Evolutionary conservation across 1,284 basidiomycete genomes (phyloP), one percentile per base, ranked within the genome.

Genomic region (Cutaneotrichosporon cavernicola): DNA sequence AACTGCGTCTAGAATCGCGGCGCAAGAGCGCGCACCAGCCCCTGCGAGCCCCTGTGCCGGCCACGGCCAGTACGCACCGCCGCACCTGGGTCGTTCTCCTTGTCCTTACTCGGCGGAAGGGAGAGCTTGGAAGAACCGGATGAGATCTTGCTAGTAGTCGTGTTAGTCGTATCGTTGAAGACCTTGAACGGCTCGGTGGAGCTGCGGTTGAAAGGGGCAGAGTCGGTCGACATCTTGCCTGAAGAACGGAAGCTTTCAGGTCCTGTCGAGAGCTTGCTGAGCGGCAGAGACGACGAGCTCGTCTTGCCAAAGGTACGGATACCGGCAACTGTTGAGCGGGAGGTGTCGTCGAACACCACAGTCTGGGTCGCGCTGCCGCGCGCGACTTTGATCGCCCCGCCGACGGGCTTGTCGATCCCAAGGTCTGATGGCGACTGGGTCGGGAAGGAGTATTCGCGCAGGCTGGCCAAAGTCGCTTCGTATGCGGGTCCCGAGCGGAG

Each of bases 41-140:
- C 43, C 43, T 46, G 5, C 43, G 43, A 7, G 6, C 43, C 43
- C 16, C 49, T 26, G 13, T 22, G 26, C 22, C 49, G 49, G 4
- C 49, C 49, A 14, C 49, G 49, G 8, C 49, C 49, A 4, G 49
- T 50, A 10, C 49, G 49, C 49, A 50, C 49, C n/a, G 46, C 43
- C 43, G 14, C 22, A 10, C 18, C 18, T 7, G 49, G 22, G 26
- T 13, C 14, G 49, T 50, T 50, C 49, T 50, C 49, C 22, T 50
- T 50, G 49, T 30, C 49, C 22, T 22, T 10, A 13, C 9, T 21
- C 9, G 47, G 47, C 10, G 49, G 49, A 13, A 30, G 5, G 49
- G 49, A 50, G 11, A 22, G 5, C 49, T 50, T 50, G 49, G 11
- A 26, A 26, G 26, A 26, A 26, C 26, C 26, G 26, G 43, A 16